phyloP scores from a whole-genome alignment of 345 rosid species.

The Cardamine chenopodiifolia region DNA sequence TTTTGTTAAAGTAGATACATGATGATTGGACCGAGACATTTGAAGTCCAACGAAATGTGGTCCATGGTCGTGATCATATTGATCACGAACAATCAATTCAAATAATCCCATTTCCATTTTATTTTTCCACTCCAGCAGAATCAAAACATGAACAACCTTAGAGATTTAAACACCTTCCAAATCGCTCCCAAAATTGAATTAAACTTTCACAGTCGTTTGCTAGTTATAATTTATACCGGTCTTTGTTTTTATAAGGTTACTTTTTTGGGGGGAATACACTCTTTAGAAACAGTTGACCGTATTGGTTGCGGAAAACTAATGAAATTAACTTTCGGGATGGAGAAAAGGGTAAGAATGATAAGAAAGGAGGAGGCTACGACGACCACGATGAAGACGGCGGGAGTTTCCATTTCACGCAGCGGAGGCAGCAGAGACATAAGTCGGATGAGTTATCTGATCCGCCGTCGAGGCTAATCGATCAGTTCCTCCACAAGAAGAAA shows the following conservation, averaged over 20 bases:
- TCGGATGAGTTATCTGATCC: conserved; percentile 28
- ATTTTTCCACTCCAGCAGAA: not conserved
- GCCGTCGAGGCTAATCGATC: conserved; percentile 39
- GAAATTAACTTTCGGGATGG: conserved; percentile 5
- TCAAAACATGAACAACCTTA: not conserved
- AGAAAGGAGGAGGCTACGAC: not conserved
- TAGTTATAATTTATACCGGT: not conserved
- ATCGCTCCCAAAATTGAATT: not conserved
- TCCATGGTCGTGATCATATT: not conserved
- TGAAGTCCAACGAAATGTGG: conserved; percentile 3
- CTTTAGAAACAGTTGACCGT: not conserved
- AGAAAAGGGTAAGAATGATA: conserved; percentile 39
- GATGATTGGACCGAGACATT: conserved; percentile 16
- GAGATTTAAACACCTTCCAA: not conserved
- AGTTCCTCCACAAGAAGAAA: conserved; percentile 45
- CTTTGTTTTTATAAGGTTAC: not conserved
- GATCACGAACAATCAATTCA: conserved; percentile 12
- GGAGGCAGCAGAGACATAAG: not conserved
- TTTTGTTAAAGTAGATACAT: not conserved
- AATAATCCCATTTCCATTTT: not conserved
- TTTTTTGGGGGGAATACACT: not conserved
- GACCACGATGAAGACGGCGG: conserved; percentile 27
- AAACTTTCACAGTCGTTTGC: not conserved
- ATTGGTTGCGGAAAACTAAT: not conserved
- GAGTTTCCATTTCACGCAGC: conserved; percentile 46